Evolutionary conservation across 1,284 basidiomycete genomes (phyloP).

Genomic region (Pulveroboletus sp.): DNA sequence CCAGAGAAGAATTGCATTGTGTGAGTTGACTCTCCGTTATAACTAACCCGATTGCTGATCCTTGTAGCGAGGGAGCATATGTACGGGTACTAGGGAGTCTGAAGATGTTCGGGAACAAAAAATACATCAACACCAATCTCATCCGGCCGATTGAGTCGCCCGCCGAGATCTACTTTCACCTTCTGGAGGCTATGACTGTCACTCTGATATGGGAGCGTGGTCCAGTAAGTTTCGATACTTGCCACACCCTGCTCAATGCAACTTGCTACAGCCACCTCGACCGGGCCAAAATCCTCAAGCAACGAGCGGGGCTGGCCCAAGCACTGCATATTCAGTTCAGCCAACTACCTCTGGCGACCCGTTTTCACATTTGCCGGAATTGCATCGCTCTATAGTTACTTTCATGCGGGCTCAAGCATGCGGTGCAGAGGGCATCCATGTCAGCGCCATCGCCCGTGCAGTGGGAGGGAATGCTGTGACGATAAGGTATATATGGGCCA

Average conservation of each 20-base stretch:
- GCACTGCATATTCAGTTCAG: conserved; percentile 32
- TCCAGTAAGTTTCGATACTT: conserved; percentile 30
- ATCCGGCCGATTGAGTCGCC: conserved; percentile 69
- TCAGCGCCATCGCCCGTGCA: conserved; percentile 53
- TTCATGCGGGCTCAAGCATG: conserved; percentile 46
- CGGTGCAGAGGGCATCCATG: conserved; percentile 57
- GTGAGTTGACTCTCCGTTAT: conserved; percentile 20
- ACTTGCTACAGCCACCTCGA: conserved; percentile 22
- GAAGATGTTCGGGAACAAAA: conserved; percentile 82
- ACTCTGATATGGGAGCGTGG: conserved; percentile 48
- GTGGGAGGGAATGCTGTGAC: conserved; percentile 42
- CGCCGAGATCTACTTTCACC: conserved; percentile 85
- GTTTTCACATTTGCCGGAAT: conserved; percentile 52
- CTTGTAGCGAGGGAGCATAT: conserved; percentile 66
- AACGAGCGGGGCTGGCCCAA: conserved; percentile 12
- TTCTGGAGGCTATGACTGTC: conserved; percentile 49
- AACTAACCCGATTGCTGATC: neutral
- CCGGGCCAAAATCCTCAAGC: conserved; percentile 26
- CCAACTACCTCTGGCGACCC: conserved; percentile 35
- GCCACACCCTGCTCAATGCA: neutral
- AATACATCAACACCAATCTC: conserved; percentile 76
- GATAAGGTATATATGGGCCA: conserved; percentile 42
- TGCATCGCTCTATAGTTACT: conserved; percentile 66
- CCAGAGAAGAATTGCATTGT: conserved; percentile 45
- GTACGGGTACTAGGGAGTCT: conserved; percentile 89